Percentiles rank a stretch among this genome's conserved stretches.
Evolutionary conservation across 331 rosid species (phyloP).

Genomic region (Cucumis variabilis): DNA sequence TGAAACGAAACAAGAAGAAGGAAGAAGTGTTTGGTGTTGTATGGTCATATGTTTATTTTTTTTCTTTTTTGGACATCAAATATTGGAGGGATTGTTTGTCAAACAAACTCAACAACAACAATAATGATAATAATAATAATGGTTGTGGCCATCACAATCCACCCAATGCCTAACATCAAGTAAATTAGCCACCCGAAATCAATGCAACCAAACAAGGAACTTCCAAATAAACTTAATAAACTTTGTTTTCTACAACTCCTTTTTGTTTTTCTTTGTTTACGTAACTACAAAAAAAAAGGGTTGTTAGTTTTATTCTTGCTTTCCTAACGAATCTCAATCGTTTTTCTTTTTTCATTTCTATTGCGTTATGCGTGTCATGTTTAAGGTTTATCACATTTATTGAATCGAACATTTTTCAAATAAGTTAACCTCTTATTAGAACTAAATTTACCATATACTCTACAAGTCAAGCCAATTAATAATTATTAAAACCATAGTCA

Average conservation of each 20-base stretch:
- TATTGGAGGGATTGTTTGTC: constrained; percentile 14
- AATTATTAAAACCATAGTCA: too few species aligned
- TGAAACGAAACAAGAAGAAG: not conserved
- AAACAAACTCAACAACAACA: not conserved
- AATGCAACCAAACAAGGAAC: constrained; percentile 33
- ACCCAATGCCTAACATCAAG: constrained; percentile 16
- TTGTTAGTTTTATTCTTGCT: not conserved
- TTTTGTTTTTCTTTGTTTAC: constrained; percentile 8
- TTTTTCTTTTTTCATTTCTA: not conserved
- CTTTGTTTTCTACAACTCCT: not conserved
- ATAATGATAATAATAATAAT: not conserved
- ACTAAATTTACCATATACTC: too few species aligned
- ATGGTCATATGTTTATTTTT: not conserved
- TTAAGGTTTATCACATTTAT: not conserved
- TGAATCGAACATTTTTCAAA: too few species aligned
- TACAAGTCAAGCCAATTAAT: too few species aligned
- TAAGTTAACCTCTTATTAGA: too few species aligned
- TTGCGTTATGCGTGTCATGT: not conserved
- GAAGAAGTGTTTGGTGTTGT: not conserved
- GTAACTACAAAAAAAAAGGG: not conserved
- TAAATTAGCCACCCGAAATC: constrained; percentile 26
- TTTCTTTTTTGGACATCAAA: not conserved
- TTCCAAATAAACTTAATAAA: not conserved
- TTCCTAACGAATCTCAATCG: not conserved
- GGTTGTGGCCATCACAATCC: not conserved